These are phyloP conservation scores for Groenewaldozyma auringiensis DNA, from an alignment of 1,139 yeast genomes.

Conservation along the genomic window DNA sequence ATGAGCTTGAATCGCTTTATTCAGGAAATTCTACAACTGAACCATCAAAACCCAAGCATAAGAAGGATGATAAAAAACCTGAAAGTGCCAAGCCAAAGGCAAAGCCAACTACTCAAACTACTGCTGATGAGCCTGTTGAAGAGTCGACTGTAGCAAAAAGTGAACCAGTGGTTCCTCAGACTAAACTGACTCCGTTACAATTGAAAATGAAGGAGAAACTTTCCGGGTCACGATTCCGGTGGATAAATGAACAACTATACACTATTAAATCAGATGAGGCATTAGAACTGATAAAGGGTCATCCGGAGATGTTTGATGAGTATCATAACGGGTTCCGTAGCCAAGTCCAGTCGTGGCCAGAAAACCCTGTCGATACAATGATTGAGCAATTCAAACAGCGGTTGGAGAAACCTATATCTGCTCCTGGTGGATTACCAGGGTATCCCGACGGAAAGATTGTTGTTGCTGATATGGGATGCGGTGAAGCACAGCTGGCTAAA, in stretches of 20 bases:
- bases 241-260: conserved; percentile 94
- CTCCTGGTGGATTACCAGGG: conserved; percentile 88
- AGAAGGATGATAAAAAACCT: conserved; percentile 15
- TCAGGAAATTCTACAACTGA: conserved; percentile 9
- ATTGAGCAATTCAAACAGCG: conserved; percentile 63
- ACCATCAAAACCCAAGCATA: conserved; percentile 2
- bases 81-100: conserved; percentile 18
- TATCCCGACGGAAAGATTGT: conserved; percentile 42
- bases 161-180: conserved; percentile 12
- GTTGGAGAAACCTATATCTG: conserved; percentile 62
- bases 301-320: conserved; percentile 86
- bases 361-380: conserved; percentile 88
- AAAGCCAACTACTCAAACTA: conserved; percentile 7
- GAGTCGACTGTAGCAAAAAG: conserved; percentile 1
- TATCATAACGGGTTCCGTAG: conserved; percentile 92
- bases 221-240: conserved; percentile 90
- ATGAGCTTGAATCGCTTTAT: conserved; percentile 8
- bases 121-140: neutral
- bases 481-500: conserved; percentile 81
- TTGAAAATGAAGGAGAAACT: conserved; percentile 93
- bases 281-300: conserved; percentile 58
- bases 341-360: conserved; percentile 97
- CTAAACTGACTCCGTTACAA: conserved; percentile 79
- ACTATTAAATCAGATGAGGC: conserved; percentile 79
- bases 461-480: conserved; percentile 98